Evolutionary conservation across 148 eudicot genomes (phyloP).

Genomic region (Persicaria tinctoria): DNA sequence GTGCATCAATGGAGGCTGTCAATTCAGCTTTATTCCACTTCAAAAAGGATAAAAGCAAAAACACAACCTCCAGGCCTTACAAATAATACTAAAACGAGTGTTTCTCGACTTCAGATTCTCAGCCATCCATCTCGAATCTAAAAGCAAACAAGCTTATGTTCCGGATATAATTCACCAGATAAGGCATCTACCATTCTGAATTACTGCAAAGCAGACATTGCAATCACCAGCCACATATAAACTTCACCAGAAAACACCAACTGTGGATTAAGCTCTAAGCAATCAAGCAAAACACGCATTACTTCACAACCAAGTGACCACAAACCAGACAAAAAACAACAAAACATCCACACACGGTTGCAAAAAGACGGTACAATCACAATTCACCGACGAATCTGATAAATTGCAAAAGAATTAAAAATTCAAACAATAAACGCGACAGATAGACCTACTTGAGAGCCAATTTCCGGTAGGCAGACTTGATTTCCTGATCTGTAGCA

Average conservation of each 20-base stretch:
- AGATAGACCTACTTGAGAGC: conserved; percentile 62
- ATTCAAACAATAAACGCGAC: neutral
- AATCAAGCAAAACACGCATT: neutral
- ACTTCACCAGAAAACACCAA: neutral
- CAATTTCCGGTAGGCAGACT: conserved; percentile 76
- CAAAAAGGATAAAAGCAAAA: neutral
- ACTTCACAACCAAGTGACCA: conserved; percentile 8
- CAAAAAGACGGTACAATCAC: neutral
- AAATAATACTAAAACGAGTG: neutral
- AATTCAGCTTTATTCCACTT: conserved; percentile 3
- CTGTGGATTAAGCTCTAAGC: neutral
- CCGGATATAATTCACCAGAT: neutral
- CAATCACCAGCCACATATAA: neutral
- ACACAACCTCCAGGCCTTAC: neutral
- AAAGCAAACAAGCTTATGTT: neutral
- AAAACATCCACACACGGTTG: conserved; percentile 7
- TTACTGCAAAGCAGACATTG: neutral
- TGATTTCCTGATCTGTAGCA: conserved; percentile 82
- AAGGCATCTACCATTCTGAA: neutral
- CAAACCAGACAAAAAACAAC: conserved; percentile 4
- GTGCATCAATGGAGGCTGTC: neutral
- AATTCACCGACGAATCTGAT: neutral
- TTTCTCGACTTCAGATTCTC: neutral
- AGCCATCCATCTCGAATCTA: neutral
- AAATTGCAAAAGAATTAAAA: neutral